phyloP scores from a whole-genome alignment of 2,329 filamentous ascomycete genomes.

The Zymoseptoria crescenta region DNA sequence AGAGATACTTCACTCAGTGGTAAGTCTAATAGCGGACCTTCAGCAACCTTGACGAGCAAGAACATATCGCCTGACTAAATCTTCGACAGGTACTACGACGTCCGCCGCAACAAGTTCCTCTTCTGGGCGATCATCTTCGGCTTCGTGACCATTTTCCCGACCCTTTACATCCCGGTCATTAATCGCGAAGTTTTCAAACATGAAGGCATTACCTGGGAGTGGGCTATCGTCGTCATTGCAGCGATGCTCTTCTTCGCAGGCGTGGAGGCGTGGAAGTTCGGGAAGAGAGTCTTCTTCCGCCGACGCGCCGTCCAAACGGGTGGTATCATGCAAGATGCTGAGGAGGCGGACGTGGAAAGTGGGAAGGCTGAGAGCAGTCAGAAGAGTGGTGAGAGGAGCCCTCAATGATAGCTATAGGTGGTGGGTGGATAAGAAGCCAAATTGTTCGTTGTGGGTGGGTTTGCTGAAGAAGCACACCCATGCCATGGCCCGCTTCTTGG shows the following conservation, averaged over 20 bases:
- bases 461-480: neutral
- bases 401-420: neutral
- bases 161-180: conserved; percentile 58
- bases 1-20: conserved; percentile 53
- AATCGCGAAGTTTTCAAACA: conserved; percentile 61
- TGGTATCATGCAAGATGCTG: neutral
- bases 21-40: conserved; percentile 38
- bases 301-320: neutral
- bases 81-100: conserved; percentile 51
- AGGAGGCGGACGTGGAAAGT: neutral
- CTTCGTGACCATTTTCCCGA: conserved; percentile 39
- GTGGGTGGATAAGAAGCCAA: neutral
- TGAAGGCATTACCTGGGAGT: conserved; percentile 50
- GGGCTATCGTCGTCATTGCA: conserved; percentile 7
- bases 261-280: conserved; percentile 60
- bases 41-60: neutral
- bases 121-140: conserved; percentile 38
- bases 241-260: conserved; percentile 51
- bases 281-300: conserved; percentile 43
- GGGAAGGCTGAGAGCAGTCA: neutral
- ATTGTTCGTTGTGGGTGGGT: neutral
- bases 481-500: neutral
- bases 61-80: neutral
- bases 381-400: neutral
- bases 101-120: conserved; percentile 63